Conservation (phyloP, 495 filamentous ascomycete species). For the Tuber indicum region DNA sequence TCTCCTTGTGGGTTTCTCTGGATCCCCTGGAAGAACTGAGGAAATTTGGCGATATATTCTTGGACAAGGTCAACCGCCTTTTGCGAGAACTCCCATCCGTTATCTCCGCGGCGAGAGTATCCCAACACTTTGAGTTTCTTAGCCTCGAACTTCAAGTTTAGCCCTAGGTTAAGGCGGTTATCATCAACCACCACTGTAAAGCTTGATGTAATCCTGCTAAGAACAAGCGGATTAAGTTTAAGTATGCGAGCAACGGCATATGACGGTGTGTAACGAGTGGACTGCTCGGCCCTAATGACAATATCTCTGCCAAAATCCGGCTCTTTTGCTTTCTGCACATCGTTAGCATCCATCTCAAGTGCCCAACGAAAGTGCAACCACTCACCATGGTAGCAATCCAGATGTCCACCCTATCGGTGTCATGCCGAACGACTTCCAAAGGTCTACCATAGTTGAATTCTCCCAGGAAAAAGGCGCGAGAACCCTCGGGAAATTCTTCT, state of each 20-base stretch:
- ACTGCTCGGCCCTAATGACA: conserved; percentile 58
- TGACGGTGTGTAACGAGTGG: conserved; percentile 73
- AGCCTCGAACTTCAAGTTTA: conserved; percentile 95
- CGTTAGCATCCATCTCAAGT: conserved; percentile 9
- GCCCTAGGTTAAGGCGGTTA: conserved; percentile 73
- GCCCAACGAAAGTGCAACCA: not conserved
- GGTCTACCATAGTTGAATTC: conserved; percentile 91
- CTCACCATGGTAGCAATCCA: conserved; percentile 57
- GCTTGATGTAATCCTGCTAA: conserved; percentile 92
- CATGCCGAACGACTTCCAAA: conserved; percentile 70
- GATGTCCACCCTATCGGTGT: conserved; percentile 65
- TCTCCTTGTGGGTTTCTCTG: conserved; percentile 67
- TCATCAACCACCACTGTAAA: conserved; percentile 76
- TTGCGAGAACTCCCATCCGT: conserved; percentile 90
- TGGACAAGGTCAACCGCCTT: conserved; percentile 72
- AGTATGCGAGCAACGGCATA: conserved; percentile 77
- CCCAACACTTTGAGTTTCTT: conserved; percentile 93
- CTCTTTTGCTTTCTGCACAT: conserved; percentile 54
- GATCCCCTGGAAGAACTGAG: conserved; percentile 86
- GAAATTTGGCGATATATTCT: conserved; percentile 89
- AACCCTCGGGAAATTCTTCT: conserved; percentile 79
- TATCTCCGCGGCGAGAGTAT: conserved; percentile 75
- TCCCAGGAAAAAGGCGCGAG: conserved; percentile 88
- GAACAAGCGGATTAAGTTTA: conserved; percentile 70
- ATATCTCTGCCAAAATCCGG: conserved; percentile 73